These are phyloP conservation scores for Orbilia blumenaviensis DNA, from an alignment of 2,329 filamentous ascomycete genomes.

Conservation along the genomic window DNA sequence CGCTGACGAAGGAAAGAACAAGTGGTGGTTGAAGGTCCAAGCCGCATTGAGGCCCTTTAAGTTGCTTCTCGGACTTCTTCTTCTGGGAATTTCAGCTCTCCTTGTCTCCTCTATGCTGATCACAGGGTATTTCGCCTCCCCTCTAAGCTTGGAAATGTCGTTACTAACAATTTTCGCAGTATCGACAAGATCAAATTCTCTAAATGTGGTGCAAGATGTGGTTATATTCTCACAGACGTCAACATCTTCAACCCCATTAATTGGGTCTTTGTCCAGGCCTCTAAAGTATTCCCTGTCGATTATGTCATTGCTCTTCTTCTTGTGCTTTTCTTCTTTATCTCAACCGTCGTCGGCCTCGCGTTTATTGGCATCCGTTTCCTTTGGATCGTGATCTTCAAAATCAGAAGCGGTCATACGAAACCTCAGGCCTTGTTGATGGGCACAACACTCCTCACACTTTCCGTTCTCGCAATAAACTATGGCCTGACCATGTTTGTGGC, in stretches of 20 bases:
- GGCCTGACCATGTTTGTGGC: constrained; percentile 91
- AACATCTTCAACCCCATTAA: constrained; percentile 96
- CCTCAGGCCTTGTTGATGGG: constrained; percentile 91
- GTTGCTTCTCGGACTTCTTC: constrained; percentile 80
- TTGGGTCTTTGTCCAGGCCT: constrained; percentile 82
- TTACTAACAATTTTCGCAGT: constrained; percentile 58
- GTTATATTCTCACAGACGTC: constrained; percentile 86
- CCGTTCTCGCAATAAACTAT: constrained; percentile 91
- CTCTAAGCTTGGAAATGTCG: neutral
- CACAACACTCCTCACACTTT: constrained; percentile 88
- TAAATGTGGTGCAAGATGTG: constrained; percentile 86
- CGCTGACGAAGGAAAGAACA: constrained; percentile 80
- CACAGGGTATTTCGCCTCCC: constrained; percentile 66
- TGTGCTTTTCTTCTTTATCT: constrained; percentile 85
- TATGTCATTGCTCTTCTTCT: constrained; percentile 88
- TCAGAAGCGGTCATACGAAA: constrained; percentile 85
- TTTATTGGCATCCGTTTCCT: constrained; percentile 92
- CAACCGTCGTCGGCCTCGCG: constrained; percentile 85
- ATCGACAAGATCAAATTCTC: constrained; percentile 98
- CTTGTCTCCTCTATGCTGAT: constrained; percentile 93
- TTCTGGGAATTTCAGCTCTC: constrained; percentile 77
- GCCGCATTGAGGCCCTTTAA: constrained; percentile 88
- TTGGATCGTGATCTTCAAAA: constrained; percentile 92
- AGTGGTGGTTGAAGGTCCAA: constrained; percentile 79
- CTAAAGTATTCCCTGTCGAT: constrained; percentile 87